phyloP scores from a whole-genome alignment of 2,329 filamentous ascomycete genomes.

The Fusarium pseudoanthophilum region DNA sequence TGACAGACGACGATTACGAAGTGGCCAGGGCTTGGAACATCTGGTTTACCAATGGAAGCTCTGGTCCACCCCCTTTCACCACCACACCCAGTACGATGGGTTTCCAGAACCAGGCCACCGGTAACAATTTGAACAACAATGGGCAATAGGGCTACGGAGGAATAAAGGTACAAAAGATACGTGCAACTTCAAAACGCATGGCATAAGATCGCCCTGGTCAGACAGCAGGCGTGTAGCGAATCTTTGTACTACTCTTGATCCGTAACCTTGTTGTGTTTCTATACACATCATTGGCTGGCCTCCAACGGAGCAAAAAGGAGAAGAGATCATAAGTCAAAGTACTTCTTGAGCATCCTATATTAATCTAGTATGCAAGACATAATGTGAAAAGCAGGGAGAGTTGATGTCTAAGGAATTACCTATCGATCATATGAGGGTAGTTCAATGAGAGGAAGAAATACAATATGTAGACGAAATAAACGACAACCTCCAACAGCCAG shows the following conservation, averaged over 20 bases:
- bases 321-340: background rate
- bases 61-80: background rate
- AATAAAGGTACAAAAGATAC: background rate
- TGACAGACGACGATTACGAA: background rate
- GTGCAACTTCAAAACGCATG: background rate
- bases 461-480: constrained; percentile 27
- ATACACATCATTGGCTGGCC: background rate
- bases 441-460: constrained; percentile 16
- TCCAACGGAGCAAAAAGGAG: background rate
- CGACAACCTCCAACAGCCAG: constrained; percentile 32
- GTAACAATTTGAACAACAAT: background rate
- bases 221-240: background rate
- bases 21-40: constrained; percentile 1
- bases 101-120: background rate
- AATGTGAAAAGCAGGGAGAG: constrained; percentile 15
- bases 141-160: background rate
- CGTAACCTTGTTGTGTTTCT: background rate
- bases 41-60: background rate
- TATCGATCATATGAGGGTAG: constrained; percentile 25
- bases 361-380: constrained; percentile 21
- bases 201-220: background rate
- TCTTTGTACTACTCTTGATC: background rate
- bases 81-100: background rate
- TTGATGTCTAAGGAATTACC: constrained; percentile 26
- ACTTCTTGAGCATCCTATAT: constrained; percentile 25